Evolutionary conservation across 495 filamentous ascomycete genomes (phyloP), one percentile per base, ranked within the genome.

Genomic region (Penicillium steckii): DNA sequence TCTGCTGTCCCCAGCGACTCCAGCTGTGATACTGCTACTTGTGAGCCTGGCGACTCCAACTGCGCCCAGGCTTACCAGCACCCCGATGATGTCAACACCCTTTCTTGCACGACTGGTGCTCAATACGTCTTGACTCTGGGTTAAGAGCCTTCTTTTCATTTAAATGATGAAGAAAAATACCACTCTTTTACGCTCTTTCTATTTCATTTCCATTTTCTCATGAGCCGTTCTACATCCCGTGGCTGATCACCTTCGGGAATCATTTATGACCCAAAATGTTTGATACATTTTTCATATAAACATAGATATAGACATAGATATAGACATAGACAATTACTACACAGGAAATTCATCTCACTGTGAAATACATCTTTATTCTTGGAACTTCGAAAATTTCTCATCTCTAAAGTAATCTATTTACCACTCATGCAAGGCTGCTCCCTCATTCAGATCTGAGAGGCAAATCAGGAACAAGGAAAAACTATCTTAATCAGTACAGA

Each of bases 11-110:
- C 56, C 18, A 61, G 54, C 48, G 62, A 66, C 29, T 55, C 53
- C 12, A 60, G 56, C 52, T 70, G 67, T 55, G 26, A 42, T 2
- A 35, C 61, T 17, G 65, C 55, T 44, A 60, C 51, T 30, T 70
- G 67, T 37, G 53, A 46, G 12, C 22, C 67, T 18, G 65, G 65
- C 18, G 63, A 68, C 40, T 12, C 23, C 30, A 29, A 61, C 59
- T 70, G 67, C 52, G 46, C 56, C 40, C 51, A 60, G 21, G 52
- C 65, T 5, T 70, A 70, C 45, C 67, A 70, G 65, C 54, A 63
- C 46, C 65, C 67, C 17, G 65, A 70, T 44, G 67, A 70, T 46
- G 58, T 62, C 44, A 57, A 62, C 51, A 70, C 67, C 52, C 46
- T 55, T 26, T 62, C 62, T 33, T 70, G 67, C 55, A 53, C 57